Evolutionary conservation across 2,329 filamentous ascomycete species (phyloP).

Genomic region (Cytospora mali): DNA sequence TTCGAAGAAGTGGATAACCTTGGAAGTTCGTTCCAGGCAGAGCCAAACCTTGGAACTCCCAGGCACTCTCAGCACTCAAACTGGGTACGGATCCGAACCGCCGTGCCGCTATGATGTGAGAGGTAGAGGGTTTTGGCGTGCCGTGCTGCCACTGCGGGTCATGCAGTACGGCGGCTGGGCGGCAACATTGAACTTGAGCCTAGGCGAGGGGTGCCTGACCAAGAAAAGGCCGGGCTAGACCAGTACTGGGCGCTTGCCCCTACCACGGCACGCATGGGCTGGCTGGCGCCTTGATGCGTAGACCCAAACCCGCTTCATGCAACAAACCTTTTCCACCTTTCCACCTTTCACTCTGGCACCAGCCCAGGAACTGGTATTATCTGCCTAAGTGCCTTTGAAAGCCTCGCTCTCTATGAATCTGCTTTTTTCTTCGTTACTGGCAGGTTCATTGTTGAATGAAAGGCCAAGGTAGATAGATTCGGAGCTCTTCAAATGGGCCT

Average conservation of each 20-base stretch:
- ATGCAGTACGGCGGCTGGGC: background rate
- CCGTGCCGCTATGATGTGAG: background rate
- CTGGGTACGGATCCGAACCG: background rate
- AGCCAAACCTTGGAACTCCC: too few species aligned
- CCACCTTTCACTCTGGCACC: too few species aligned
- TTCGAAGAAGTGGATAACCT: background rate
- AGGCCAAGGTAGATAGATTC: too few species aligned
- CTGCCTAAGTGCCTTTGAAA: too few species aligned
- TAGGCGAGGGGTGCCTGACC: background rate
- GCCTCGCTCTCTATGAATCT: too few species aligned
- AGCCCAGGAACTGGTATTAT: too few species aligned
- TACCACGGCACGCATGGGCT: background rate
- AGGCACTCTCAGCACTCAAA: background rate
- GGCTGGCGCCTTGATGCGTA: too few species aligned
- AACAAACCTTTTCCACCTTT: too few species aligned
- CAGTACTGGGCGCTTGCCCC: background rate
- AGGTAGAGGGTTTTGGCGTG: background rate
- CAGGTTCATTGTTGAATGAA: too few species aligned
- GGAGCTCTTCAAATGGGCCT: too few species aligned
- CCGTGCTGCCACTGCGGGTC: background rate
- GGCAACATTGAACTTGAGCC: background rate
- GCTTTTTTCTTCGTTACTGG: too few species aligned
- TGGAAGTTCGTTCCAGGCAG: background rate
- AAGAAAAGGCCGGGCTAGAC: background rate
- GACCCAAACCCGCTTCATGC: too few species aligned